These are phyloP conservation scores for Rutstroemia sp. DNA, from an alignment of 2,329 filamentous ascomycete species.

Conservation along the genomic window DNA sequence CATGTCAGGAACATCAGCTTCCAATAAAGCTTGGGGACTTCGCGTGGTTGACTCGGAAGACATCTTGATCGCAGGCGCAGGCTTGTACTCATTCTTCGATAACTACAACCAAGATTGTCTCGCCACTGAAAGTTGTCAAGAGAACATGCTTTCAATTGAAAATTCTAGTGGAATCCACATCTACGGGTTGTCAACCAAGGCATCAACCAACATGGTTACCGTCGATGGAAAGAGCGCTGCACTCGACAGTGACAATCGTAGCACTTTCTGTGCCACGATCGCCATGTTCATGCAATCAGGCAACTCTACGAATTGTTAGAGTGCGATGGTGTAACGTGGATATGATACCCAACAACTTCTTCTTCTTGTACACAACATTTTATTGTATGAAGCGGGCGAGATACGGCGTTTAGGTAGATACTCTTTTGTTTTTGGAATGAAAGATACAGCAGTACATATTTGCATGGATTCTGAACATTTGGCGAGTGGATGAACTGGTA, in stretches of 20 bases:
- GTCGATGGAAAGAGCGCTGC: conserved; percentile 47
- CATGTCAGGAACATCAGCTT: conserved; percentile 42
- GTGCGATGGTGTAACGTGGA: too few relatives aligned
- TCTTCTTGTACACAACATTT: too few relatives aligned
- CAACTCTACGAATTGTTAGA: too few relatives aligned
- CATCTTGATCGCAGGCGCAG: conserved; percentile 63
- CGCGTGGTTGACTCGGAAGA: conserved; percentile 61
- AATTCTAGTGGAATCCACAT: conserved; percentile 51
- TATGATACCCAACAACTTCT: too few relatives aligned
- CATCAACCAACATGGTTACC: conserved; percentile 64
- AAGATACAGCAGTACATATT: too few relatives aligned
- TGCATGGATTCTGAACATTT: too few relatives aligned
- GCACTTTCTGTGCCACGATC: conserved; percentile 57
- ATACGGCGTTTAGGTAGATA: too few relatives aligned
- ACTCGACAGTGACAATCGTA: conserved; percentile 54
- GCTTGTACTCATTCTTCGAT: conserved; percentile 77
- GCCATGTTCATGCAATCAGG: conserved; percentile 26
- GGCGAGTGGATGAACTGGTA: too few relatives aligned
- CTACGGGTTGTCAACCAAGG: conserved; percentile 68
- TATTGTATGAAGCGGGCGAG: too few relatives aligned
- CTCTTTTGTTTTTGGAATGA: too few relatives aligned
- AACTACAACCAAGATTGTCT: conserved; percentile 72
- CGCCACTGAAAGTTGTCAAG: conserved; percentile 60
- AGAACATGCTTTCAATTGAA: conserved; percentile 69
- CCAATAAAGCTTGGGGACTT: conserved; percentile 68